Evolutionary conservation across 805 yeast genomes (phyloP).

Genomic region (Tetrapisispora phaffii): DNA sequence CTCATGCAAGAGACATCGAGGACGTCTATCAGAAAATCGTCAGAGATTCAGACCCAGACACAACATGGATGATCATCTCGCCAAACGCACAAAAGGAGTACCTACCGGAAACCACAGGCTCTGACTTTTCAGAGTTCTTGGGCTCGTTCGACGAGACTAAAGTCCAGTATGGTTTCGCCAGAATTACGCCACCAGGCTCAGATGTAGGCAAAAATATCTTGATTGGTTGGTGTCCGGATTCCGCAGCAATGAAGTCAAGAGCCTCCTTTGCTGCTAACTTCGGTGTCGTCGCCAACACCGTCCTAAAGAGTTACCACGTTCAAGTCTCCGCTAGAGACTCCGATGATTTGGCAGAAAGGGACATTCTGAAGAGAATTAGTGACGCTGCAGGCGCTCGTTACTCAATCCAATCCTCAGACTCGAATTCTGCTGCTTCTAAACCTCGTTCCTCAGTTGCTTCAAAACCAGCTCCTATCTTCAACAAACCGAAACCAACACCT

Average conservation of each 20-base stretch:
- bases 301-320: constrained; percentile 79
- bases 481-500: constrained; percentile 14
- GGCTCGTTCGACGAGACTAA: constrained; percentile 76
- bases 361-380: constrained; percentile 63
- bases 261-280: constrained; percentile 70
- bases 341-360: constrained; percentile 77
- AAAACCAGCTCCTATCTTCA: constrained; percentile 7
- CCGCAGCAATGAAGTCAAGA: constrained; percentile 71
- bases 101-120: constrained; percentile 41
- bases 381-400: constrained; percentile 96
- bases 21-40: constrained; percentile 69
- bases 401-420: constrained; percentile 42
- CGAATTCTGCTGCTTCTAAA: constrained; percentile 21
- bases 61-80: constrained; percentile 71
- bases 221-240: constrained; percentile 96
- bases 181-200: constrained; percentile 85
- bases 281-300: constrained; percentile 56
- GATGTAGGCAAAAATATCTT: constrained; percentile 76
- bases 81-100: constrained; percentile 48
- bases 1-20: constrained; percentile 68
- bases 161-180: constrained; percentile 82
- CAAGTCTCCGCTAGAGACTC: constrained; percentile 93
- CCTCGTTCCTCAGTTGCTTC: constrained; percentile 28
- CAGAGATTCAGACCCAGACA: constrained; percentile 51
- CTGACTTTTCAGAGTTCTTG: constrained; percentile 65